Conservation (phyloP, 495 filamentous ascomycete species). For the Hypoxylon intermedium region DNA sequence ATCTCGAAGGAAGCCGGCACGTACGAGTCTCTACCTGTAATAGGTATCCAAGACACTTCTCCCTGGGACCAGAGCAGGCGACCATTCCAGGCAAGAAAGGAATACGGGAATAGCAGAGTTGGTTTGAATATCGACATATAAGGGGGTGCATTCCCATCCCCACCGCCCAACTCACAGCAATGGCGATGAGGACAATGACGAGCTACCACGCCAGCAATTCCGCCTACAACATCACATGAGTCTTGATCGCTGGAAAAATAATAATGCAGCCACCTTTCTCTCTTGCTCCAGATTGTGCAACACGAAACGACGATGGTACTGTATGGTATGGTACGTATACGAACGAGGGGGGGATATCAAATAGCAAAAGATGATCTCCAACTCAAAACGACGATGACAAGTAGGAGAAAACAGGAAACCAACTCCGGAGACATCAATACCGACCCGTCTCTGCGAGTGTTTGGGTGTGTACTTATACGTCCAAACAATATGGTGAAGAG, state of each 20-base stretch:
- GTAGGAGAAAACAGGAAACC: slow-evolving; percentile 36
- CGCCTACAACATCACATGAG: slow-evolving; percentile 36
- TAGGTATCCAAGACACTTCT: slow-evolving; percentile 16
- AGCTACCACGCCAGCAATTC: slow-evolving; percentile 33
- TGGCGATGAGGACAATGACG: slow-evolving; percentile 15
- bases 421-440: slow-evolving; percentile 39
- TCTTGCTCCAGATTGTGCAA: slow-evolving; percentile 34
- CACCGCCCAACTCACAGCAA: slow-evolving; percentile 18
- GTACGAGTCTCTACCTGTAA: background rate
- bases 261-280: slow-evolving; percentile 32
- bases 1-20: slow-evolving; percentile 1
- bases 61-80: slow-evolving; percentile 5
- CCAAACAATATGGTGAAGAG: slow-evolving; percentile 34
- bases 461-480: slow-evolving; percentile 22
- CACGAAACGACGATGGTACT: slow-evolving; percentile 39
- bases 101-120: slow-evolving; percentile 15
- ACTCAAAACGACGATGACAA: slow-evolving; percentile 25
- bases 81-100: background rate
- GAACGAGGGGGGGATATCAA: slow-evolving; percentile 42
- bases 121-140: slow-evolving; percentile 37
- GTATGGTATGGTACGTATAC: slow-evolving; percentile 39
- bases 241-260: slow-evolving; percentile 30
- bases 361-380: slow-evolving; percentile 26
- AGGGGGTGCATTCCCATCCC: slow-evolving; percentile 2
- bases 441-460: slow-evolving; percentile 37